Conservation (phyloP, 306 rosid species). For the Carpinus fangiana region DNA sequence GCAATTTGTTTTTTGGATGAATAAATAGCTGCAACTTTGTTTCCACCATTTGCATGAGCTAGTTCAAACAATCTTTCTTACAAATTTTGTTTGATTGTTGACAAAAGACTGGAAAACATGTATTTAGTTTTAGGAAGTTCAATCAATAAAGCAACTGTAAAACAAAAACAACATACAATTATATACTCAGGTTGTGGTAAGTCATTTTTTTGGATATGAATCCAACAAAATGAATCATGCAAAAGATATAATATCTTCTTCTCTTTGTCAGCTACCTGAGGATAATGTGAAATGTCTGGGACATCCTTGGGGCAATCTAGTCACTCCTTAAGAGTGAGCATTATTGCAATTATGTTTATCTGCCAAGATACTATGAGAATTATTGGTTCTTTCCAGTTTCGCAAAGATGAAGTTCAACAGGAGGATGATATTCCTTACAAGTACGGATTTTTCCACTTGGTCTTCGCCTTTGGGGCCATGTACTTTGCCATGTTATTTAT, state of each 20-base stretch:
- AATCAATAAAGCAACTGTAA: background rate
- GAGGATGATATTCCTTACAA: slow-evolving; percentile 72
- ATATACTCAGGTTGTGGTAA: too few species aligned
- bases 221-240: too few species aligned
- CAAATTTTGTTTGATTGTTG: background rate
- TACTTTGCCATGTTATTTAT: slow-evolving; percentile 90
- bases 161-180: background rate
- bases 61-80: background rate
- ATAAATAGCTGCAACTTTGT: background rate
- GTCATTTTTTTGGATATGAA: too few species aligned
- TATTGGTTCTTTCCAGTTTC: slow-evolving; percentile 48
- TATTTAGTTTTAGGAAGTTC: background rate
- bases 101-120: background rate
- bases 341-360: background rate
- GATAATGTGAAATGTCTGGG: background rate
- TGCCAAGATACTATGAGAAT: background rate
- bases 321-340: background rate
- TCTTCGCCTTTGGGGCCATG: slow-evolving; percentile 86
- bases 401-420: slow-evolving; percentile 43
- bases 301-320: background rate
- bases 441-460: slow-evolving; percentile 78
- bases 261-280: background rate
- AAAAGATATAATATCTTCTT: background rate
- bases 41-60: background rate
- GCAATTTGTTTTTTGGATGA: too few species aligned